phyloP scores from a whole-genome alignment of 257 asterid species.

The Nicotiana paniculata region DNA sequence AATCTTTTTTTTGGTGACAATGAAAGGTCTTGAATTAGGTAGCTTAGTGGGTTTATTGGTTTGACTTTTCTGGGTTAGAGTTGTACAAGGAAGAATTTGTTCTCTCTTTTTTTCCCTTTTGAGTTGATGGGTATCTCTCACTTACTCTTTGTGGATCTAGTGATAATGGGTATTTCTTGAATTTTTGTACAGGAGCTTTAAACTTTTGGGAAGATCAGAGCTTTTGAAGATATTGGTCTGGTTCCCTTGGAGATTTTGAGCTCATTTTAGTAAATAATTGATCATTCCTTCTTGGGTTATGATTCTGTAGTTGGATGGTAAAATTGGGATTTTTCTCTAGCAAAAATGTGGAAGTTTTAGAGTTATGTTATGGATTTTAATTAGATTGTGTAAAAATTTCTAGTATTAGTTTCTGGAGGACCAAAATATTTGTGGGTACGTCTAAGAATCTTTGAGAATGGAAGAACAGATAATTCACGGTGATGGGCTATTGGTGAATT shows the following conservation, averaged over 20 bases:
- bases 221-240: neutral
- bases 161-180: constrained; percentile 25
- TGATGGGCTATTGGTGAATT: constrained; percentile 18
- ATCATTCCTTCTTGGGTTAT: constrained; percentile 1
- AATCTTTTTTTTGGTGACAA: neutral
- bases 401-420: neutral
- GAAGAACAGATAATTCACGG: constrained; percentile 25
- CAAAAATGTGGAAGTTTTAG: neutral
- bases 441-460: constrained; percentile 20
- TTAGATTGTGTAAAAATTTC: neutral
- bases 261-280: neutral
- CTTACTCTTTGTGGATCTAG: constrained; percentile 40
- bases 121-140: neutral
- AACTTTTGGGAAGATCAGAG: constrained; percentile 6
- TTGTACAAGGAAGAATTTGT: constrained; percentile 4
- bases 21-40: neutral
- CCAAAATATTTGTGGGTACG: constrained; percentile 12
- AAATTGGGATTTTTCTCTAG: neutral
- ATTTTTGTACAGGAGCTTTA: constrained; percentile 33
- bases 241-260: neutral
- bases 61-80: constrained; percentile 1
- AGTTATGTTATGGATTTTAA: neutral
- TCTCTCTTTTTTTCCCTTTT: neutral
- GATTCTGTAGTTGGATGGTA: neutral
- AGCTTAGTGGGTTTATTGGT: constrained; percentile 7